Evolutionary conservation across 768 basidiomycete species (phyloP).

Genomic region (Clathrus columnatus): DNA sequence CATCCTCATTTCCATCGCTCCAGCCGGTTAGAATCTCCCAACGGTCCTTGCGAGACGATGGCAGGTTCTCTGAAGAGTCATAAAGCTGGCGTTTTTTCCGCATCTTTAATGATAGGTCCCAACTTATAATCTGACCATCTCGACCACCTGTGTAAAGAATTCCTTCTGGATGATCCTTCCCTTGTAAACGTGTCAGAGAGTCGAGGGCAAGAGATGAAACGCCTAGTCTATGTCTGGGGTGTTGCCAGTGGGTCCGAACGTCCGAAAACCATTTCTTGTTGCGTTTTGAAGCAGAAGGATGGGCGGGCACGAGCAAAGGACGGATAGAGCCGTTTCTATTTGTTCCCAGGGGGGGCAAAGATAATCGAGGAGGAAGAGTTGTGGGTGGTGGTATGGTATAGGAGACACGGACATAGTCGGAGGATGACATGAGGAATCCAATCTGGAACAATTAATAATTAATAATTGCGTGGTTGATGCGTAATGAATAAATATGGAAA

Average conservation of each 20-base stretch:
- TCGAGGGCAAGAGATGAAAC: conserved; percentile 85
- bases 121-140: conserved; percentile 80
- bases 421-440: background rate
- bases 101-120: conserved; percentile 73
- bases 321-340: conserved; percentile 58
- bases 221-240: conserved; percentile 82
- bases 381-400: conserved; percentile 77
- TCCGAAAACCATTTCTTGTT: conserved; percentile 19
- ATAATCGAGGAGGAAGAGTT: conserved; percentile 52
- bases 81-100: conserved; percentile 32
- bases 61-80: conserved; percentile 14
- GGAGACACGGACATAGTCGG: conserved; percentile 47
- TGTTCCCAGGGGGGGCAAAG: conserved; percentile 58
- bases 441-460: background rate
- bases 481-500: background rate
- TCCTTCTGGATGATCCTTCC: conserved; percentile 61
- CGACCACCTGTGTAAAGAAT: conserved; percentile 86
- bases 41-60: conserved; percentile 27
- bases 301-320: conserved; percentile 51
- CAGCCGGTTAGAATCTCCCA: conserved; percentile 87
- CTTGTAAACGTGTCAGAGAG: conserved; percentile 66
- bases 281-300: conserved; percentile 13
- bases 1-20: conserved; percentile 66
- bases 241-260: conserved; percentile 22
- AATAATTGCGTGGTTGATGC: background rate